Conservation (phyloP, 257 asterid species). For the Solanum sejunctum region DNA sequence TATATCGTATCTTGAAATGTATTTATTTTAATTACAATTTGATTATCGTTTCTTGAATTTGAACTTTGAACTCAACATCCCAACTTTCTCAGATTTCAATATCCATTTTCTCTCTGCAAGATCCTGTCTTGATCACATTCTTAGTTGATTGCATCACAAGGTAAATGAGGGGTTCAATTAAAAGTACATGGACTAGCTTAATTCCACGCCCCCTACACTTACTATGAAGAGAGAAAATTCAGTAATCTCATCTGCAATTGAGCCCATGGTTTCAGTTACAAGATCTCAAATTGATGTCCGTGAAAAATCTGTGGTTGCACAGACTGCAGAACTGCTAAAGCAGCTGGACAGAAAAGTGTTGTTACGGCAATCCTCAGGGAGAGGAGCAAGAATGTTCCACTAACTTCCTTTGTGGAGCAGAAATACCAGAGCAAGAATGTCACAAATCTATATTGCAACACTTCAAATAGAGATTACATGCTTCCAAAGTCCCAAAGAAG, state of each 20-base stretch:
- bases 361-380: constrained; percentile 31
- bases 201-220: neutral
- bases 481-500: constrained; percentile 24
- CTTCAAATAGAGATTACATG: constrained; percentile 29
- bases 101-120: no score
- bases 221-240: neutral
- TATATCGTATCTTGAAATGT: no score
- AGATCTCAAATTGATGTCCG: constrained; percentile 32
- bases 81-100: no score
- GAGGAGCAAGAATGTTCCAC: constrained; percentile 10
- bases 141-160: neutral
- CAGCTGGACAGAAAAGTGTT: neutral
- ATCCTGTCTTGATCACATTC: no score
- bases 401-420: constrained; percentile 16
- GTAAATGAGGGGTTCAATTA: constrained; percentile 23
- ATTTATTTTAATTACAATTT: neutral
- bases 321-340: constrained; percentile 22
- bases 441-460: constrained; percentile 47
- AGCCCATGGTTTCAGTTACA: no score
- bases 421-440: constrained; percentile 35
- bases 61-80: no score
- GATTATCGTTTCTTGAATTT: neutral
- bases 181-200: constrained; percentile 2
- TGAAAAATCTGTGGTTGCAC: constrained; percentile 2
- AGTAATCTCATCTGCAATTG: no score